Evolutionary conservation across 2,329 filamentous ascomycete genomes (phyloP), one percentile per base, ranked within the genome.

Genomic region (Chrysosporium keratinophilum): DNA sequence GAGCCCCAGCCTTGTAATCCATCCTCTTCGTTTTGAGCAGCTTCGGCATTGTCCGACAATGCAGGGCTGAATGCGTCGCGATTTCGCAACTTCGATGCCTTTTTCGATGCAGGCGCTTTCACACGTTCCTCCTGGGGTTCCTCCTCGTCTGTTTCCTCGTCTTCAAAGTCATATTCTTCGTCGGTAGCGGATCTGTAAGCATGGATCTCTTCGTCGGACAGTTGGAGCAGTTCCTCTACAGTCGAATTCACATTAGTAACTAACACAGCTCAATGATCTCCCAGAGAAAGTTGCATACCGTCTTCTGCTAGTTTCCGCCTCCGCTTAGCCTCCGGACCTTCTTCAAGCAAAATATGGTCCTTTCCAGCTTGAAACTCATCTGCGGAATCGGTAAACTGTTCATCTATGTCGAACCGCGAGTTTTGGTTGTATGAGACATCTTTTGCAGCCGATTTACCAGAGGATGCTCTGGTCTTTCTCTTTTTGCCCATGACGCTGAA

Each of bases 301-400:
- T 93, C 81, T 64, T 91, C 84, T 54, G 82, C 76, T 55, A 78
- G 71, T 61, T 82, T 85, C 62, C 84, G 82, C 64, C 83, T 78
- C 59, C 87, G 82, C 74, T 96, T 96, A 31, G 83, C 82, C 39
- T 81, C 79, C 12, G 85, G 87, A 34, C 78, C 85, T 60, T 95
- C 88, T 31, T 95, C 88, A 37, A 98, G 78, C 63, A 91, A 71
- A 58, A 98, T 83, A 65, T 87, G 85, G 70, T 98, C 93, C 59
- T 86, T 81, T 59, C 90, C 85, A 56, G 90, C 76, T 64, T 91
- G 88, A 68, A 95, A 95, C 67, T 95, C 88, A 69, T 98, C 93
- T 68, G 95, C 88, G 1, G 89, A 94, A 67, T 96, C 85, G 60
- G 90, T 88, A 62, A 98, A 84, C 70, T 95, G 88, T 69, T 91